A percentile compares a stretch with the other conserved stretches of the same genome.
Evolutionary conservation across 1,139 yeast species (phyloP).

Genomic region (Candida sp.): DNA sequence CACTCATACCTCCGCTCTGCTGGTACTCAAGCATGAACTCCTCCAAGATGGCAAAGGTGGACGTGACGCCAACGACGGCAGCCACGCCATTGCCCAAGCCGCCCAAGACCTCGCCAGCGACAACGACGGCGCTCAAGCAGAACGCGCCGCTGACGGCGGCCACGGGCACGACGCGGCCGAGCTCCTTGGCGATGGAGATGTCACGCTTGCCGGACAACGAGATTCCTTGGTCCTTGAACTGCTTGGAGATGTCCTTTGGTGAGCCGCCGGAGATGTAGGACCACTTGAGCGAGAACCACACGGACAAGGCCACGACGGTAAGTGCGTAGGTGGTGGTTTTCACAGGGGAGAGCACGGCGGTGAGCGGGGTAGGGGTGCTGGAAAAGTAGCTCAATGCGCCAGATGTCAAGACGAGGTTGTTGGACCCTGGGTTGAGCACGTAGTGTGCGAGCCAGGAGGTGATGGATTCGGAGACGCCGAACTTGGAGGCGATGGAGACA

Average conservation of each 20-base stretch:
- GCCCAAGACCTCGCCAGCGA: slow-evolving; percentile 72
- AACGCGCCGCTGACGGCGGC: slow-evolving; percentile 88
- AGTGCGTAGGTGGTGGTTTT: slow-evolving; percentile 53
- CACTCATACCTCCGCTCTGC: slow-evolving; percentile 45
- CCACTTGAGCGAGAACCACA: slow-evolving; percentile 78
- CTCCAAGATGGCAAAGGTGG: slow-evolving; percentile 79
- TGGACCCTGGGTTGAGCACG: slow-evolving; percentile 33
- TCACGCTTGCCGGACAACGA: slow-evolving; percentile 91
- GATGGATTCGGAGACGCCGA: slow-evolving; percentile 21
- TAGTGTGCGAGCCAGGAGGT: slow-evolving; percentile 44
- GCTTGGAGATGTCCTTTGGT: slow-evolving; percentile 79
- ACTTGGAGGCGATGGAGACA: slow-evolving; percentile 42
- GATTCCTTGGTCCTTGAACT: slow-evolving; percentile 89
- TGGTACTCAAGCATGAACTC: slow-evolving; percentile 50
- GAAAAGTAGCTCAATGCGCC: slow-evolving; percentile 64
- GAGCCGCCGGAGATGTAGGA: slow-evolving; percentile 80
- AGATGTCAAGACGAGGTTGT: slow-evolving; percentile 42
- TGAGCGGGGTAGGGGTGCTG: slow-evolving; percentile 48
- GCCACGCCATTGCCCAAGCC: slow-evolving; percentile 74
- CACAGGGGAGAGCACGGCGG: slow-evolving; percentile 51
- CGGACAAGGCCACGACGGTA: slow-evolving; percentile 54
- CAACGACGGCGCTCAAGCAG: slow-evolving; percentile 56
- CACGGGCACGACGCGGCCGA: slow-evolving; percentile 75
- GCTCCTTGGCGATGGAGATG: slow-evolving; percentile 73
- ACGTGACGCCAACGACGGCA: slow-evolving; percentile 65